Base-by-base conservation (phyloP, 208 protist species). In the Leishmania lainsoni region DNA sequence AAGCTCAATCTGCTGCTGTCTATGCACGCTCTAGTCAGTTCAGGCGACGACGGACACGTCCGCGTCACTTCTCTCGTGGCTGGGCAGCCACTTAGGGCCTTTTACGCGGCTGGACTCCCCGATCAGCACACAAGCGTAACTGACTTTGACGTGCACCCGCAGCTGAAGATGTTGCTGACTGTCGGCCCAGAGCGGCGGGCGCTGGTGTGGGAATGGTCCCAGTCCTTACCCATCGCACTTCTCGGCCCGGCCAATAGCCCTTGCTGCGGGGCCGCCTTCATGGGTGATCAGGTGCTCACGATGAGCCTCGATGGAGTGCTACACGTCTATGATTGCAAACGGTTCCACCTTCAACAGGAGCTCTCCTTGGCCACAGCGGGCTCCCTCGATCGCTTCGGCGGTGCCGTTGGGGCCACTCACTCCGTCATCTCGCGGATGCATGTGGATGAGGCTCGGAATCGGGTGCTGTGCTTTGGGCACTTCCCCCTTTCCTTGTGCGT, bases 181-280 rank as follows among this genome's bases (percentile, higher is more conserved):
- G 84, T 94, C 4, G 94, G 94, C 26, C 86, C 91, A 35, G 94
- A 95, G 86, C 89, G 94, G 14, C 79, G 86, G 68, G 94, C 88
- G 16, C 79, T 97, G 56, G 92, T 97, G 10, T 97, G 94, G 94
- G 94, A 97, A 63, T 90, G 93, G 81, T 77, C 84, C 8, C 90
- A 93, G 82, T 86, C 91, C 39, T 71, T 51, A 4, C 88, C 90
- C 26, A 88, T 95, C 74, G 87, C 94, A 16, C 79, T 90, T 5
- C 87, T 97, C 26, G 89, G 92, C 69, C 74, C 89, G 17, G 90
- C 93, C 79, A 94, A 91, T 74, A 87, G 91, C 16, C 92, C 94
- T 12, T 91, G 90, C 61, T 88, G 87, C 35, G 87, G 87, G 74
- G 94, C 92, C 56, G 86, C 86, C 51, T 86, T 94, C 49, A 70